phyloP scores from a whole-genome alignment of 2,329 filamentous ascomycete species.

The Nemania serpens region DNA sequence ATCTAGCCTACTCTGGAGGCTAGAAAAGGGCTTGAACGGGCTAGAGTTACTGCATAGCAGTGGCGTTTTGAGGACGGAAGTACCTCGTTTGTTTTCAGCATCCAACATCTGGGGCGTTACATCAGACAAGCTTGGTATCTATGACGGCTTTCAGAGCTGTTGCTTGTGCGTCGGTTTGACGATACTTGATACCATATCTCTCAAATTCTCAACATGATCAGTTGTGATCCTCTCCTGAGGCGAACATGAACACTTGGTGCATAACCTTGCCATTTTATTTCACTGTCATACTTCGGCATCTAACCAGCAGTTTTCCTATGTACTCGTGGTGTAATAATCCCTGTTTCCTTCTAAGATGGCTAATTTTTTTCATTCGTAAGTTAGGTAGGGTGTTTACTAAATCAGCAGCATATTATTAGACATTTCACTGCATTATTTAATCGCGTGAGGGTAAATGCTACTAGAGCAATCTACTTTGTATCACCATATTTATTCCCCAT shows the following conservation, averaged over 20 bases:
- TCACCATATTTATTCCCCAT: no score
- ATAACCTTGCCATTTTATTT: not conserved
- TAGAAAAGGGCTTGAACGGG: conserved; percentile 2
- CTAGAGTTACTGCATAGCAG: conserved; percentile 32
- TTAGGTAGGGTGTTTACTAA: no score
- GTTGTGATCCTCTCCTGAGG: not conserved
- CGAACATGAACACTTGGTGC: not conserved
- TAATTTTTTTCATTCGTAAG: no score
- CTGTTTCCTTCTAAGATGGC: not conserved
- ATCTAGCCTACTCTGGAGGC: conserved; percentile 5
- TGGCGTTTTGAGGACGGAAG: conserved; percentile 29
- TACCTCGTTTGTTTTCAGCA: conserved; percentile 6
- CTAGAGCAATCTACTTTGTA: no score
- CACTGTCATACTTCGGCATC: not conserved
- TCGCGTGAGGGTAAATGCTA: no score
- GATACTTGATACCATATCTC: not conserved
- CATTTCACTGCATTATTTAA: no score
- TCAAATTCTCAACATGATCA: not conserved
- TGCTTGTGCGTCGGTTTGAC: not conserved
- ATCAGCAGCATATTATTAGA: no score
- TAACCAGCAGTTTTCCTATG: no score
- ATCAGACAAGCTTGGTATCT: conserved; percentile 4
- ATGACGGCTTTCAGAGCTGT: conserved; percentile 1
- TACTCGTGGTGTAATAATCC: no score
- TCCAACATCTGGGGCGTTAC: not conserved